A percentile compares a stretch with the other conserved stretches of the same genome.
Evolutionary conservation across 805 yeast genomes (phyloP).

Genomic region (Pichia occidentalis): DNA sequence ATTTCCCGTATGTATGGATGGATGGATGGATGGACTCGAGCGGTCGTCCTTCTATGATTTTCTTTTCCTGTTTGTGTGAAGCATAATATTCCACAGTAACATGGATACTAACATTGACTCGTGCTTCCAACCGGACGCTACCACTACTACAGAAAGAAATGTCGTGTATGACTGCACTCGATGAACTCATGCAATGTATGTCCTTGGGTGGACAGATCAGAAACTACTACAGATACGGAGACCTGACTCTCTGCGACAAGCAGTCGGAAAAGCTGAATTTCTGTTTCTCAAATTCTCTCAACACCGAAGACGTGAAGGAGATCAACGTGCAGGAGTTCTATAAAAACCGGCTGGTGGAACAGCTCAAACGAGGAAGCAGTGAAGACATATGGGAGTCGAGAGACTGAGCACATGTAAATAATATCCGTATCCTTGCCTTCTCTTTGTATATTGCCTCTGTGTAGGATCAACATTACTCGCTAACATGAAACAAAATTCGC

Average conservation of each 20-base stretch:
- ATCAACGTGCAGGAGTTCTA: constrained; percentile 60
- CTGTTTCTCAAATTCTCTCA: constrained; percentile 56
- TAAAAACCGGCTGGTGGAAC: constrained; percentile 53
- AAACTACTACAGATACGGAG: constrained; percentile 78
- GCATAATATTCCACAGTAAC: neutral
- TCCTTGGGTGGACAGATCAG: constrained; percentile 88
- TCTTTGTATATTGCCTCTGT: too few relatives aligned
- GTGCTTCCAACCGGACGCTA: too few relatives aligned
- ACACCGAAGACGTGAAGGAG: constrained; percentile 46
- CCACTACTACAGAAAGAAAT: constrained; percentile 29
- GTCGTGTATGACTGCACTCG: constrained; percentile 79
- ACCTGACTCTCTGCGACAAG: constrained; percentile 60
- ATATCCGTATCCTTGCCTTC: too few relatives aligned
- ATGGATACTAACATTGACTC: constrained; percentile 8
- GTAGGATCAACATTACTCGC: too few relatives aligned
- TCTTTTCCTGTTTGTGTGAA: too few relatives aligned
- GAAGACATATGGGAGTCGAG: constrained; percentile 75
- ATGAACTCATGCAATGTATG: constrained; percentile 78
- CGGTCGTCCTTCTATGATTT: too few relatives aligned
- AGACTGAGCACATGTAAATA: constrained; percentile 7
- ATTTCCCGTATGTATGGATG: constrained; percentile 27
- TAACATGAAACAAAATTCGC: too few relatives aligned
- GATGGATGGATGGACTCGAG: too few relatives aligned
- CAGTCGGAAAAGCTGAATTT: constrained; percentile 75
- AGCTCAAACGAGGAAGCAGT: constrained; percentile 62